Percentiles rank a stretch among this genome's conserved stretches.
Conservation (phyloP, 371 early-diverging fungal genomes). For the Vairimorpha necatrix region DNA sequence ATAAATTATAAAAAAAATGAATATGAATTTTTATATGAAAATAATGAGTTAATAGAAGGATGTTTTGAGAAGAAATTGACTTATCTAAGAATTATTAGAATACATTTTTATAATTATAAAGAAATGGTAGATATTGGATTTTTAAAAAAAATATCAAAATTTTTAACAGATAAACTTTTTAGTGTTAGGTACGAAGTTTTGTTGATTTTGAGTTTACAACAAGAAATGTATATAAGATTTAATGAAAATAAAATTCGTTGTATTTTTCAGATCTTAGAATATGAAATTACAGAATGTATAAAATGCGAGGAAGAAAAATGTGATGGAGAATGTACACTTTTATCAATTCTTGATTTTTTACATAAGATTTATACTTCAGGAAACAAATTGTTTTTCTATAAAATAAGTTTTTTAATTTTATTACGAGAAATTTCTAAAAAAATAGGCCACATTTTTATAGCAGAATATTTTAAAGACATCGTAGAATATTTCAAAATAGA, state of each 20-base stretch:
- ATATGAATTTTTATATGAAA: constrained; percentile 22
- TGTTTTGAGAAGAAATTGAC: background rate
- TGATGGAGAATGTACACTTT: constrained; percentile 12
- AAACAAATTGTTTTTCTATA: constrained; percentile 29
- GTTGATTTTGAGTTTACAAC: background rate
- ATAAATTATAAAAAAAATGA: constrained; percentile 31
- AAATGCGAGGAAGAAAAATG: background rate
- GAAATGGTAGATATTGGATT: constrained; percentile 4
- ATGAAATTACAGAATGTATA: constrained; percentile 26
- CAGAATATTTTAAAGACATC: constrained; percentile 4
- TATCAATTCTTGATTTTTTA: constrained; percentile 26
- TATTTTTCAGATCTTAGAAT: constrained; percentile 49
- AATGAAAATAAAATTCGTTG: constrained; percentile 26
- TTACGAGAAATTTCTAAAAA: background rate
- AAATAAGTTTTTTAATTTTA: constrained; percentile 44
- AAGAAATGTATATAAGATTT: background rate
- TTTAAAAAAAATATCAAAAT: constrained; percentile 9
- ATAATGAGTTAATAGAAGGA: background rate
- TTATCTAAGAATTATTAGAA: background rate
- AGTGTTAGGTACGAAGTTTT: constrained; percentile 9
- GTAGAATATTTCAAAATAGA: background rate
- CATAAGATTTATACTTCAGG: constrained; percentile 6
- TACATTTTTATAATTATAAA: background rate
- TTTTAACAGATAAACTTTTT: constrained; percentile 6
- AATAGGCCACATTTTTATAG: constrained; percentile 11